phyloP scores from a whole-genome alignment of 305 asterid species.

The Lippia alba region DNA sequence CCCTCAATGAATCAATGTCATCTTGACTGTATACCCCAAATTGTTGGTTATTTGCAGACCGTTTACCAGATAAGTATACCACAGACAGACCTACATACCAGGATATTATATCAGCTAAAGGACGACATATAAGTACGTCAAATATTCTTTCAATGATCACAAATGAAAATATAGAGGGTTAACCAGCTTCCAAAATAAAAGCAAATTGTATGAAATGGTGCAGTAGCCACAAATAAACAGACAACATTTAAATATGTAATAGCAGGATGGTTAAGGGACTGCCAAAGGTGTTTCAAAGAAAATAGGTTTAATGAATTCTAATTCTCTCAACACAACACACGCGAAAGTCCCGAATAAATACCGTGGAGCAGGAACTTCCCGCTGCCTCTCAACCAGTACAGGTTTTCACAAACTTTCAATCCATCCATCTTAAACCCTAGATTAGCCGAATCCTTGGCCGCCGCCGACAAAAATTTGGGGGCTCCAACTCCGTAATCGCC shows the following conservation, averaged over 20 bases:
- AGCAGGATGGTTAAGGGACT: neutral
- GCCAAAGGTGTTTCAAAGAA: neutral
- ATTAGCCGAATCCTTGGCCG: conserved; percentile 67
- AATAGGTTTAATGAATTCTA: conserved; percentile 16
- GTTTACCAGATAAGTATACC: conserved; percentile 87
- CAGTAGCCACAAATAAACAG: conserved; percentile 2
- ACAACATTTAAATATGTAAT: conserved; percentile 11
- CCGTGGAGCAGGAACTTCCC: conserved; percentile 89
- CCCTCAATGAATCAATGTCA: conserved; percentile 93
- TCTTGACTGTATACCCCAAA: conserved; percentile 83
- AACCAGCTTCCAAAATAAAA: conserved; percentile 11
- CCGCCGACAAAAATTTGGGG: conserved; percentile 58
- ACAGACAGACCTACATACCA: conserved; percentile 69
- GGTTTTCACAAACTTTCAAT: conserved; percentile 69
- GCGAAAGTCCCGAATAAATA: too few relatives aligned
- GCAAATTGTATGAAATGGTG: conserved; percentile 3
- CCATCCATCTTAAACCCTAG: conserved; percentile 98
- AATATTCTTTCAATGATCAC: conserved; percentile 21
- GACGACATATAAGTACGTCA: conserved; percentile 30
- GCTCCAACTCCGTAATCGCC: conserved; percentile 92
- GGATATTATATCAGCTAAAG: conserved; percentile 44
- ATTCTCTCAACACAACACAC: neutral
- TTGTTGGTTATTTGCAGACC: conserved; percentile 64
- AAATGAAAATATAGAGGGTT: conserved; percentile 18
- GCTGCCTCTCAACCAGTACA: conserved; percentile 92